These are phyloP conservation scores for Hypoxylon subgilvum DNA, from an alignment of 495 filamentous ascomycete species.

Conservation along the genomic window DNA sequence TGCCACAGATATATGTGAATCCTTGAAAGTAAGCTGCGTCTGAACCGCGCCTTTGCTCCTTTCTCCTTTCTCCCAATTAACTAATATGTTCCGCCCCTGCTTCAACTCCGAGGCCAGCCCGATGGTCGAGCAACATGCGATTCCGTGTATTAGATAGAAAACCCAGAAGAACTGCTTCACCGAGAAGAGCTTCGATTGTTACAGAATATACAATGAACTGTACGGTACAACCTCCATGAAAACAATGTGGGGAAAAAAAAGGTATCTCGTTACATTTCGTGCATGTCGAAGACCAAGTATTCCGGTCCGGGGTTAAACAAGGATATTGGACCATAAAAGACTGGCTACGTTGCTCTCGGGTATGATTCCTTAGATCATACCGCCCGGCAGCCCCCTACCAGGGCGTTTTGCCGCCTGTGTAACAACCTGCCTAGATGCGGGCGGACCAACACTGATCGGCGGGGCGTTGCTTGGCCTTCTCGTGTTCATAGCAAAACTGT, in stretches of 20 bases:
- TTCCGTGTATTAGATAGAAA: slow-evolving; percentile 23
- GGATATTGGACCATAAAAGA: slow-evolving; percentile 11
- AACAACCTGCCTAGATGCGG: slow-evolving; percentile 41
- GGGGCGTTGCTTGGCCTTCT: slow-evolving; percentile 49
- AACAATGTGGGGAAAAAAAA: slow-evolving; percentile 38
- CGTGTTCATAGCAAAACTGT: slow-evolving; percentile 51
- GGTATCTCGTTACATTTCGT: slow-evolving; percentile 45
- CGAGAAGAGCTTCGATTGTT: slow-evolving; percentile 36
- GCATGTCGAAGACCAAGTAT: slow-evolving; percentile 31
- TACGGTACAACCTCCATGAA: slow-evolving; percentile 20
- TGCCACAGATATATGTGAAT: slow-evolving; percentile 13
- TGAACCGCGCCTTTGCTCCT: slow-evolving; percentile 10
- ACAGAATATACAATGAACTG: slow-evolving; percentile 39
- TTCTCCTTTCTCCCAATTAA: slow-evolving; percentile 20
- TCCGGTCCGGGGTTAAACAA: slow-evolving; percentile 23
- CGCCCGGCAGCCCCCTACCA: slow-evolving; percentile 47
- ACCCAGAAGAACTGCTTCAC: slow-evolving; percentile 31
- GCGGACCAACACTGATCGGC: slow-evolving; percentile 40
- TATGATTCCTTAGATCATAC: slow-evolving; percentile 49
- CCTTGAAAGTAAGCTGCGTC: slow-evolving; percentile 12
- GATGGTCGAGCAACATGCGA: slow-evolving; percentile 28
- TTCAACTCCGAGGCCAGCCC: slow-evolving; percentile 42
- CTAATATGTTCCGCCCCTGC: slow-evolving; percentile 20
- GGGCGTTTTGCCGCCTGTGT: slow-evolving; percentile 42
- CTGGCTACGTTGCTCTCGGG: slow-evolving; percentile 11